Conservation (phyloP, 352 stramenopile genomes). For the Globisporangium barbulae region DNA sequence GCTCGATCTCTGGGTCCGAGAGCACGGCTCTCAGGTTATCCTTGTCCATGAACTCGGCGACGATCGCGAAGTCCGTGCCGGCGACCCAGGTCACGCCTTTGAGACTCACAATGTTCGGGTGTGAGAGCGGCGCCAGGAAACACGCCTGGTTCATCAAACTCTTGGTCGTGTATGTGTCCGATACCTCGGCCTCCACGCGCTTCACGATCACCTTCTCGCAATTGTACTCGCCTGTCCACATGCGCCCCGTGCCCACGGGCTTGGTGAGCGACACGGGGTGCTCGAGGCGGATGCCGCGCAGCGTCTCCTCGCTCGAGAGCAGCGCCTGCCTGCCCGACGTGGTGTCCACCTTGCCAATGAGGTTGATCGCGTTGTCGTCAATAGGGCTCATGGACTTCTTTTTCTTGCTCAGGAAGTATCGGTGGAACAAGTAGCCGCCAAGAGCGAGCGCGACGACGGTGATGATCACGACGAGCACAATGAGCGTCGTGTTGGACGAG, state of each 20-base stretch:
- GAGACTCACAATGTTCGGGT: conserved; percentile 65
- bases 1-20: conserved; percentile 43
- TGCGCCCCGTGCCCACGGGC: conserved; percentile 37
- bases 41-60: conserved; percentile 77
- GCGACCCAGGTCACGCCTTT: conserved; percentile 68
- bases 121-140: conserved; percentile 43
- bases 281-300: conserved; percentile 49
- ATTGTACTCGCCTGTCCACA: conserved; percentile 62
- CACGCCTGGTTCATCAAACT: conserved; percentile 55
- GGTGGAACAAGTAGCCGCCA: conserved; percentile 34
- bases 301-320: conserved; percentile 64
- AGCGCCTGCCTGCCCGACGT: conserved; percentile 47
- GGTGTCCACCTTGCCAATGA: conserved; percentile 46
- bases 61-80: conserved; percentile 71
- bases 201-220: conserved; percentile 64
- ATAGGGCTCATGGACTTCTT: conserved; percentile 1
- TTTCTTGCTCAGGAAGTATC: conserved; percentile 28
- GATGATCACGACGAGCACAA: conserved; percentile 48
- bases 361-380: conserved; percentile 33
- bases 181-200: conserved; percentile 65
- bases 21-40: conserved; percentile 61
- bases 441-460: conserved; percentile 34
- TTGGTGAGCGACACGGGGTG: conserved; percentile 53
- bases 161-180: conserved; percentile 53
- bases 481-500: conserved; percentile 33